Conservation (phyloP, 139 green algal species). For the Chlamydomonas asymmetrica region DNA sequence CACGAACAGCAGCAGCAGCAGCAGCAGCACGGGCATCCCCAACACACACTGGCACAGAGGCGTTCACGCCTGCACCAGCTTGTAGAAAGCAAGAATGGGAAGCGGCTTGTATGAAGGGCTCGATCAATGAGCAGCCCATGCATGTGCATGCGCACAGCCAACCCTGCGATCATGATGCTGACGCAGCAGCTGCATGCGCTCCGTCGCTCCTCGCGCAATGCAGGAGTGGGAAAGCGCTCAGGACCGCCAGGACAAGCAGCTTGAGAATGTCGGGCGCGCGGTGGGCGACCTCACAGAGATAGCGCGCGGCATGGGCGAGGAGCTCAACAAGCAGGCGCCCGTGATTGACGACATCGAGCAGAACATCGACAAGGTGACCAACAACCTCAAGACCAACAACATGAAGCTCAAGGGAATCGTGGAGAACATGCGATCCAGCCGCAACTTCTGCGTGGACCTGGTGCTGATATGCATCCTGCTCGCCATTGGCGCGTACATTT, state of each 20-base stretch:
- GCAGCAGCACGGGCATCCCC: too few species aligned
- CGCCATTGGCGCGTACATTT: constrained; percentile 77
- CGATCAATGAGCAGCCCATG: too few species aligned
- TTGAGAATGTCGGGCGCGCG: constrained; percentile 76
- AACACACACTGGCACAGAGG: too few species aligned
- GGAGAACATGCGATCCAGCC: constrained; percentile 68
- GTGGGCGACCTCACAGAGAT: constrained; percentile 75
- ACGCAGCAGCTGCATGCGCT: too few species aligned
- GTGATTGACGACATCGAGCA: constrained; percentile 77
- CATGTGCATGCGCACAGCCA: too few species aligned
- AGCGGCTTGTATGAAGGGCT: too few species aligned
- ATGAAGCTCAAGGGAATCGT: constrained; percentile 78
- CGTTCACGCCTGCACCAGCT: too few species aligned
- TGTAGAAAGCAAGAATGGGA: too few species aligned
- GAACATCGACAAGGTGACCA: constrained; percentile 76
- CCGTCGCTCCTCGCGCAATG: background rate
- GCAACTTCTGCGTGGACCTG: constrained; percentile 88
- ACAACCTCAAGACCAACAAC: constrained; percentile 81
- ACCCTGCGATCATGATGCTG: too few species aligned
- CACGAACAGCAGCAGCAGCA: too few species aligned
- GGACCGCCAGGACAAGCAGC: constrained; percentile 68
- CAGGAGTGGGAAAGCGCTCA: constrained; percentile 71
- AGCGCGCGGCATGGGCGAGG: constrained; percentile 63
- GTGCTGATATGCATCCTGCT: constrained; percentile 83
- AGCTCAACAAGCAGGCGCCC: constrained; percentile 77